Conservation (phyloP, 1,284 basidiomycete genomes). For the Filobasidium uniguttulatum region DNA sequence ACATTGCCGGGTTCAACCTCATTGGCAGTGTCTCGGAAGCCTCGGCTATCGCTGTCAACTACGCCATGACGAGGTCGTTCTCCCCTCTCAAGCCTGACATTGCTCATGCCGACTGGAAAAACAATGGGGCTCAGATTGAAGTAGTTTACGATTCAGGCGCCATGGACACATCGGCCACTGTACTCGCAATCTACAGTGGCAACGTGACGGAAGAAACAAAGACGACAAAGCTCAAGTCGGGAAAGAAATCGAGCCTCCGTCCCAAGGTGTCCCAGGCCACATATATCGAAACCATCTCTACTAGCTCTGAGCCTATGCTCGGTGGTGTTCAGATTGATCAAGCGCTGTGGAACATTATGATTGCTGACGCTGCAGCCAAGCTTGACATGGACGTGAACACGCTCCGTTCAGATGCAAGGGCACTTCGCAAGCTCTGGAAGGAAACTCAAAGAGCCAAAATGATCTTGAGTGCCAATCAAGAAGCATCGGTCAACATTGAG, state of each 20-base stretch:
- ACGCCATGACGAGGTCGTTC: slow-evolving; percentile 88
- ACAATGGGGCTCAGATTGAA: slow-evolving; percentile 22
- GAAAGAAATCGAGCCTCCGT: slow-evolving; percentile 25
- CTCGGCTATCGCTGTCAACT: slow-evolving; percentile 83
- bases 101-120: slow-evolving; percentile 14
- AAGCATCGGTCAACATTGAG: slow-evolving; percentile 63
- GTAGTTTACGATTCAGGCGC: slow-evolving; percentile 85
- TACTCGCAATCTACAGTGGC: slow-evolving; percentile 55
- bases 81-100: slow-evolving; percentile 28
- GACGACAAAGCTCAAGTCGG: slow-evolving; percentile 27
- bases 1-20: slow-evolving; percentile 72
- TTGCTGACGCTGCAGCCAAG: slow-evolving; percentile 50
- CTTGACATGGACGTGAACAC: slow-evolving; percentile 18
- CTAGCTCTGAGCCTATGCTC: slow-evolving; percentile 63
- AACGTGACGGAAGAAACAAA: slow-evolving; percentile 12
- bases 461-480: slow-evolving; percentile 83
- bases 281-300: slow-evolving; percentile 58
- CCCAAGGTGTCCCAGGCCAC: slow-evolving; percentile 47
- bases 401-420: slow-evolving; percentile 50
- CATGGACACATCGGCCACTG: slow-evolving; percentile 68
- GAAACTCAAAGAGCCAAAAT: slow-evolving; percentile 85
- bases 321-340: slow-evolving; percentile 76
- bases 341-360: slow-evolving; percentile 65
- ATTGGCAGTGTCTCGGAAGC: slow-evolving; percentile 84
- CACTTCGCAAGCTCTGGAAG: slow-evolving; percentile 85